Evolutionary conservation across 1,139 yeast genomes (phyloP).

Genomic region (Saccharomycopsis phalli): DNA sequence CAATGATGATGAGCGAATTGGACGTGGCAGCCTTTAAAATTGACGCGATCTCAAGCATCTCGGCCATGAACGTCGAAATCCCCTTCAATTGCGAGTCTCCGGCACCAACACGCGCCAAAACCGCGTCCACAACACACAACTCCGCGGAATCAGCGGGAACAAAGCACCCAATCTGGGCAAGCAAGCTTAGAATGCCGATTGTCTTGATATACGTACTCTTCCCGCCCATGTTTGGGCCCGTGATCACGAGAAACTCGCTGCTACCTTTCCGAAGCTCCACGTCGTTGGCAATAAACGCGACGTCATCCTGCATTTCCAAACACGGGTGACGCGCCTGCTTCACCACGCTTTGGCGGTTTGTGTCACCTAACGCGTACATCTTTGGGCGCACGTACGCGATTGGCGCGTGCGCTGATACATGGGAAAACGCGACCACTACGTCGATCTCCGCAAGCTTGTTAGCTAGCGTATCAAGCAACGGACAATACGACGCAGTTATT

Average conservation of each 20-base stretch:
- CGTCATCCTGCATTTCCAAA: conserved; percentile 83
- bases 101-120: conserved; percentile 95
- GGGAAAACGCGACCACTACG: conserved; percentile 79
- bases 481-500: conserved; percentile 72
- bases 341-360: conserved; percentile 45
- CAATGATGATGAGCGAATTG: conserved; percentile 82
- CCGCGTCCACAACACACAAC: conserved; percentile 78
- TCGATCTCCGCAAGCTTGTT: conserved; percentile 65
- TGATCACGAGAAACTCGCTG: conserved; percentile 70
- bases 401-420: conserved; percentile 77
- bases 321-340: conserved; percentile 87
- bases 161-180: conserved; percentile 92
- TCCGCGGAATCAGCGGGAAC: conserved; percentile 74
- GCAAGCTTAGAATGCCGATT: conserved; percentile 75
- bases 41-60: conserved; percentile 92
- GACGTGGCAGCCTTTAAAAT: conserved; percentile 78
- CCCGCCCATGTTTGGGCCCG: conserved; percentile 99
- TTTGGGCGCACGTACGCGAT: conserved; percentile 70
- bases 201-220: conserved; percentile 92
- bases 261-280: conserved; percentile 42
- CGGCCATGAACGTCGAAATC: conserved; percentile 95
- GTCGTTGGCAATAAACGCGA: conserved; percentile 82
- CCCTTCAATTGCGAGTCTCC: conserved; percentile 97
- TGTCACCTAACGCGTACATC: conserved; percentile 43
- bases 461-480: conserved; percentile 63